phyloP scores from a whole-genome alignment of 192 early-diverging fungal genomes.

The Dissophora ornata region DNA sequence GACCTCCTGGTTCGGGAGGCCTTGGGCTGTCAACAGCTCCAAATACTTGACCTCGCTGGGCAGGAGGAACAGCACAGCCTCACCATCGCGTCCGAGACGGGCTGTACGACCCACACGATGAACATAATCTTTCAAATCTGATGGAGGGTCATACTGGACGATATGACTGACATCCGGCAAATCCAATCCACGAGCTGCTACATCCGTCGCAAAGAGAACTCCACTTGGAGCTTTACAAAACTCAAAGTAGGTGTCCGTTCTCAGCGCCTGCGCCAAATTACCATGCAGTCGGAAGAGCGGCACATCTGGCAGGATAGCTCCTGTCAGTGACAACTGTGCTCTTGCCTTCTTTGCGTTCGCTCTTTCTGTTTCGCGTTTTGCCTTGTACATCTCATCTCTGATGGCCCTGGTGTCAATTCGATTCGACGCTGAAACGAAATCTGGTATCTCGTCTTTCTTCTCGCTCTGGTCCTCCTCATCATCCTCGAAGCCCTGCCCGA shows the following conservation, averaged over 20 bases:
- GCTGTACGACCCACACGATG: conserved; percentile 98
- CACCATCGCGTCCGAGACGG: conserved; percentile 89
- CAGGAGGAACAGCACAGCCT: conserved; percentile 86
- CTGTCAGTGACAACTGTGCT: conserved; percentile 52
- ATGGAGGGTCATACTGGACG: conserved; percentile 96
- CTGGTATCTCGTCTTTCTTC: conserved; percentile 44
- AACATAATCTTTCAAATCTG: conserved; percentile 94
- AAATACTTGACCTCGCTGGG: conserved; percentile 90
- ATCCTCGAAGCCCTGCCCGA: conserved; percentile 53
- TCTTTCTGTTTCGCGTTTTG: conserved; percentile 63
- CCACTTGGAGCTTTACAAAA: conserved; percentile 75
- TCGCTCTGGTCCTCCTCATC: conserved; percentile 56
- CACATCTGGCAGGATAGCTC: conserved; percentile 75
- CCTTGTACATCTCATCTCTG: conserved; percentile 57
- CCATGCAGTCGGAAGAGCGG: conserved; percentile 90
- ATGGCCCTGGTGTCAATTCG: conserved; percentile 33
- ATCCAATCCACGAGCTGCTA: conserved; percentile 97
- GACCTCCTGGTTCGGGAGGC: conserved; percentile 60
- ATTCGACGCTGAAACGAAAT: conserved; percentile 52
- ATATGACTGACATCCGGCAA: conserved; percentile 92
- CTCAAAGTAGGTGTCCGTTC: conserved; percentile 78
- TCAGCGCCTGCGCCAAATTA: conserved; percentile 81
- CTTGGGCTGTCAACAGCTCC: conserved; percentile 72
- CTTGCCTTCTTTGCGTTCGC: conserved; percentile 52
- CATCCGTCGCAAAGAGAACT: conserved; percentile 95